A percentile compares a stretch with the other conserved stretches of the same genome.
Conservation (phyloP, 805 yeast species). For the Isabelozyma gotoi region DNA sequence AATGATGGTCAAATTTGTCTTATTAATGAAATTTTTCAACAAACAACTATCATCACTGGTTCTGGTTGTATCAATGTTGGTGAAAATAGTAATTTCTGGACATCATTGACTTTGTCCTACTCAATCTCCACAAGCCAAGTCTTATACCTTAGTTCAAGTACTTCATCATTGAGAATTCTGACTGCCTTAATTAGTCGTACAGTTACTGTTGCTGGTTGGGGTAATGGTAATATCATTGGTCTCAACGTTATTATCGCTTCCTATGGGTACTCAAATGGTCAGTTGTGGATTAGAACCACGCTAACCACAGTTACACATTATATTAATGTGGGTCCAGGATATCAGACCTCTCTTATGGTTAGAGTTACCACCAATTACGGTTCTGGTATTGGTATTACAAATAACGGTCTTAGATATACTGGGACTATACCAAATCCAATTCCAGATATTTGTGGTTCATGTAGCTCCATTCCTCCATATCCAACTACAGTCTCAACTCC, state of each 20-base stretch:
- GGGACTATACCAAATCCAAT: slow-evolving; percentile 3
- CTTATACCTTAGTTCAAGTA: slow-evolving; percentile 12
- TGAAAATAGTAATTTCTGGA: slow-evolving; percentile 8
- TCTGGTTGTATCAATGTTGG: slow-evolving; percentile 26
- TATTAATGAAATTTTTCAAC: slow-evolving; percentile 18
- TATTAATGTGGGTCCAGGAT: background rate
- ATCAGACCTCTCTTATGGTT: background rate
- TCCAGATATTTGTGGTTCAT: slow-evolving; percentile 2
- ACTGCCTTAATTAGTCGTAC: slow-evolving; percentile 14
- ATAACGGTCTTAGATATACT: background rate
- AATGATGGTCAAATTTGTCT: slow-evolving; percentile 28
- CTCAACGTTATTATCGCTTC: slow-evolving; percentile 13
- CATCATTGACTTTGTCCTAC: background rate
- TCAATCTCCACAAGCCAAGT: slow-evolving; percentile 11
- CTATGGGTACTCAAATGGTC: slow-evolving; percentile 1
- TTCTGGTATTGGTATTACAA: background rate
- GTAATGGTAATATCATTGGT: slow-evolving; percentile 27
- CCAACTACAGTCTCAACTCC: background rate
- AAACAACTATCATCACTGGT: slow-evolving; percentile 20
- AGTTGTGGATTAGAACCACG: background rate
- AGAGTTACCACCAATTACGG: background rate
- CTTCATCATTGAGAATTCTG: slow-evolving; percentile 12
- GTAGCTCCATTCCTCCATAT: background rate
- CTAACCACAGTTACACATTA: background rate
- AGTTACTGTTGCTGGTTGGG: slow-evolving; percentile 25